These are phyloP conservation scores for Talaromyces sp. DNA, from an alignment of 2,329 filamentous ascomycete genomes.

Conservation along the genomic window DNA sequence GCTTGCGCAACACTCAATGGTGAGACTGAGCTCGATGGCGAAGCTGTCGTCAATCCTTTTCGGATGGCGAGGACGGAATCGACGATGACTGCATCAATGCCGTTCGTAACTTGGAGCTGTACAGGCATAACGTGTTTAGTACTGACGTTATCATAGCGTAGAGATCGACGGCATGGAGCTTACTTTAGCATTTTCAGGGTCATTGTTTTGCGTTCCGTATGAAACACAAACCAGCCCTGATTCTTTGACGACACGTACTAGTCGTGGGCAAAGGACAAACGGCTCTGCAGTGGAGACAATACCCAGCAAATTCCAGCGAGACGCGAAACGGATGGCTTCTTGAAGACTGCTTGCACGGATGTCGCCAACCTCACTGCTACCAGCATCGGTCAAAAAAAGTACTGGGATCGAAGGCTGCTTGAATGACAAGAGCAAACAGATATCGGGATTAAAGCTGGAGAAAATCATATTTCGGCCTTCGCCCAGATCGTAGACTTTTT, in stretches of 20 bases:
- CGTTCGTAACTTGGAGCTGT: conserved; percentile 84
- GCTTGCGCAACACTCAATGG: conserved; percentile 19
- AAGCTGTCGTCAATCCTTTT: conserved; percentile 67
- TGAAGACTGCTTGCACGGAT: conserved; percentile 87
- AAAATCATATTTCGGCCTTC: conserved; percentile 89
- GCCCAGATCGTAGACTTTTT: conserved; percentile 82
- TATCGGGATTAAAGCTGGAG: conserved; percentile 94
- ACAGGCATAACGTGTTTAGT: conserved; percentile 17
- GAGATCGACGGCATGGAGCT: conserved; percentile 28
- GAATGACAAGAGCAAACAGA: conserved; percentile 88
- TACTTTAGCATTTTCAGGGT: conserved; percentile 79
- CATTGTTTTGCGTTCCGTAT: conserved; percentile 88
- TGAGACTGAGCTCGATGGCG: conserved; percentile 22
- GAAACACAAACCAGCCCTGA: conserved; percentile 90
- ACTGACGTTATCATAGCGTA: neutral
- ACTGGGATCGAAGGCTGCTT: conserved; percentile 97
- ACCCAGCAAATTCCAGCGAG: conserved; percentile 88
- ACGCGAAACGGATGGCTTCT: conserved; percentile 91
- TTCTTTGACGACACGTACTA: conserved; percentile 92
- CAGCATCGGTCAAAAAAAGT: conserved; percentile 88
- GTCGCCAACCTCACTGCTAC: conserved; percentile 75
- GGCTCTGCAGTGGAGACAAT: conserved; percentile 87
- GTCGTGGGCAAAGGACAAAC: conserved; percentile 78
- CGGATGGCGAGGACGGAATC: conserved; percentile 91
- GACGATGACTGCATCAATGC: conserved; percentile 96